A percentile compares a stretch with the other conserved stretches of the same genome.
Evolutionary conservation across 2,329 filamentous ascomycete genomes (phyloP).

Genomic region (Aureobasidium namibiae): DNA sequence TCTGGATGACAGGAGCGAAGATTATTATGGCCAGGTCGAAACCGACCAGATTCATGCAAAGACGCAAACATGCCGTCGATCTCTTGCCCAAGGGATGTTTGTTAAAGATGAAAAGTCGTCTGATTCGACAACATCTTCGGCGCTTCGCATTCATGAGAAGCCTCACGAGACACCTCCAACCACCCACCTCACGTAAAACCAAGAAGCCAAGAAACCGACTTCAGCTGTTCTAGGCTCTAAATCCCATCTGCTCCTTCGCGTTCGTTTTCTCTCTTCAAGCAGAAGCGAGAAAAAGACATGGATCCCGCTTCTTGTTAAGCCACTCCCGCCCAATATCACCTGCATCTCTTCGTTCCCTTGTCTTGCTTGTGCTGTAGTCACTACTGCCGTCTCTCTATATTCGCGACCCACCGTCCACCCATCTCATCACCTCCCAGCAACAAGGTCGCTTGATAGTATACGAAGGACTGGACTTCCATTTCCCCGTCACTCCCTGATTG

Average conservation of each 20-base stretch:
- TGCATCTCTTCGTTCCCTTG: neutral
- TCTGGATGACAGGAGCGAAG: neutral
- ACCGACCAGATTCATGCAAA: neutral
- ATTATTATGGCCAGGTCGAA: neutral
- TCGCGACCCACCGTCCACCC: neutral
- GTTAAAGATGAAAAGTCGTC: neutral
- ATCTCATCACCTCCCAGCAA: neutral
- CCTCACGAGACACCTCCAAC: conserved; percentile 2
- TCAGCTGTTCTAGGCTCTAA: neutral
- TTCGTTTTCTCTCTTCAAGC: neutral
- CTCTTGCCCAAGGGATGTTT: neutral
- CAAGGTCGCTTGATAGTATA: neutral
- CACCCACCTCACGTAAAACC: neutral
- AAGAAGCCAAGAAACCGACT: neutral
- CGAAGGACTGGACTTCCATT: neutral
- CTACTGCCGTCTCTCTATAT: neutral
- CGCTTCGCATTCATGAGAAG: neutral
- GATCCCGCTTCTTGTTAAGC: neutral
- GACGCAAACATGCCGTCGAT: neutral
- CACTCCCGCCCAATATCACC: conserved; percentile 9
- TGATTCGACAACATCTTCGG: neutral
- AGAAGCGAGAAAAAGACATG: neutral
- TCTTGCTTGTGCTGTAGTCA: neutral
- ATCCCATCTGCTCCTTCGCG: neutral
- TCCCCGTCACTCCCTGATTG: neutral